Conservation (phyloP, 257 asterid genomes). For the Gentiana dahurica region DNA sequence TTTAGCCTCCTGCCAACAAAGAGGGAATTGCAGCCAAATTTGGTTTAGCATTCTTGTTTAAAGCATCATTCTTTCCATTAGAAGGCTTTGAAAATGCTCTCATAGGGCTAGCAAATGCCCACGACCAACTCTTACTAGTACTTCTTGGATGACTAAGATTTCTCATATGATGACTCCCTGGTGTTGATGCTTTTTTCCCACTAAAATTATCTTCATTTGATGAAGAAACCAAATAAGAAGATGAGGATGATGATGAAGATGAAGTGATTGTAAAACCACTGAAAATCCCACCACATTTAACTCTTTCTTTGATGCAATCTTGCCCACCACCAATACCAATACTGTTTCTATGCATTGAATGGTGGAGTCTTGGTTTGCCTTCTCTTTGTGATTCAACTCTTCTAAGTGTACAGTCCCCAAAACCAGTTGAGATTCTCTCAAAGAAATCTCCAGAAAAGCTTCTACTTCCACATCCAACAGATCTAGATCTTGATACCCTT, state of each 20-base stretch:
- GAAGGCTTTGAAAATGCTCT: conserved; percentile 74
- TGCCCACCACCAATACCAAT: conserved; percentile 28
- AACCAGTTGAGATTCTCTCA: conserved; percentile 92
- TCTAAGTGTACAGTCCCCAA: conserved; percentile 88
- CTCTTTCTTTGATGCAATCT: conserved; percentile 74
- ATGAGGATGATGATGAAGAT: conserved; percentile 67
- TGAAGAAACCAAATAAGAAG: conserved; percentile 54
- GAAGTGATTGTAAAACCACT: conserved; percentile 84
- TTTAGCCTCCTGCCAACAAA: conserved; percentile 56
- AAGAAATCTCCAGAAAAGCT: conserved; percentile 96
- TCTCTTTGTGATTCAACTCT: conserved; percentile 96
- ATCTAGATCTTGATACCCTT: conserved; percentile 90
- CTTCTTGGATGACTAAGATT: conserved; percentile 54
- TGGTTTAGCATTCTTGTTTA: conserved; percentile 52
- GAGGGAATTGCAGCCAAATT: conserved; percentile 86
- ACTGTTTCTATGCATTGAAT: conserved; percentile 25
- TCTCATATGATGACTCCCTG: conserved; percentile 12
- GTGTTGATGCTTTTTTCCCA: conserved; percentile 21
- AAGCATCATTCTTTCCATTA: conserved; percentile 36
- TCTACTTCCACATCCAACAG: conserved; percentile 98
- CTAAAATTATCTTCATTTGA: conserved; percentile 41
- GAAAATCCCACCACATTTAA: conserved; percentile 85
- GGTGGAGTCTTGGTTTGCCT: conserved; percentile 54
- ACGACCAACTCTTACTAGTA: conserved; percentile 75
- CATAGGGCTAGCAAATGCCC: conserved; percentile 99